Percentiles rank a stretch among this genome's conserved stretches.
Conservation (phyloP, 2,329 filamentous ascomycete genomes). For the Penicillium sp. region DNA sequence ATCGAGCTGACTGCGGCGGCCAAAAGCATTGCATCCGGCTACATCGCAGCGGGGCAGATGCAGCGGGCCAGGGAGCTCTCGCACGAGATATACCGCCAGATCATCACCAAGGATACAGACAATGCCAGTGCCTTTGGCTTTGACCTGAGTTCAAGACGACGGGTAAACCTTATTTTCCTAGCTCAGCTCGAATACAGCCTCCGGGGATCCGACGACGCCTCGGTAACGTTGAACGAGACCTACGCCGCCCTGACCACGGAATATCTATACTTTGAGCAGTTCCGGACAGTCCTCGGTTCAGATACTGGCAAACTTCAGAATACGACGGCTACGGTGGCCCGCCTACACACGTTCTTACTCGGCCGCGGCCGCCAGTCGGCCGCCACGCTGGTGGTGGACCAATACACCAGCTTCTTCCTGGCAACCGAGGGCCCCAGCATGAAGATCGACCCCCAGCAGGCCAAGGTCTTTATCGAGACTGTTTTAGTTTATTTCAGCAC, state of each 20-base stretch:
- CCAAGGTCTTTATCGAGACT: neutral
- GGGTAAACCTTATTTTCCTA: neutral
- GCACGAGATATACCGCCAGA: neutral
- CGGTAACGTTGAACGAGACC: neutral
- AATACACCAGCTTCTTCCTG: neutral
- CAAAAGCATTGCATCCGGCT: neutral
- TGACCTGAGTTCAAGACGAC: neutral
- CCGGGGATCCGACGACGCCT: neutral
- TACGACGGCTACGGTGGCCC: neutral
- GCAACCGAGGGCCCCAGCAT: neutral
- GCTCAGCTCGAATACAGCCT: neutral
- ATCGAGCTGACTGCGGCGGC: neutral
- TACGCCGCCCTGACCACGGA: neutral
- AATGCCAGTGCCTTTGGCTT: neutral
- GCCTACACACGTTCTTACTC: neutral
- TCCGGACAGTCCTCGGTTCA: neutral
- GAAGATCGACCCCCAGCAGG: neutral
- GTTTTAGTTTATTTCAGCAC: neutral
- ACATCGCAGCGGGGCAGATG: neutral
- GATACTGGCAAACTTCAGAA: neutral
- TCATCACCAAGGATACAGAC: neutral
- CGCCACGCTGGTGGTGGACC: neutral
- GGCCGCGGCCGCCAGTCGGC: neutral
- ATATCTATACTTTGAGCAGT: neutral
- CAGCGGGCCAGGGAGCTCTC: neutral